phyloP scores from a whole-genome alignment of 768 basidiomycete species.

The Hericium alpestre region DNA sequence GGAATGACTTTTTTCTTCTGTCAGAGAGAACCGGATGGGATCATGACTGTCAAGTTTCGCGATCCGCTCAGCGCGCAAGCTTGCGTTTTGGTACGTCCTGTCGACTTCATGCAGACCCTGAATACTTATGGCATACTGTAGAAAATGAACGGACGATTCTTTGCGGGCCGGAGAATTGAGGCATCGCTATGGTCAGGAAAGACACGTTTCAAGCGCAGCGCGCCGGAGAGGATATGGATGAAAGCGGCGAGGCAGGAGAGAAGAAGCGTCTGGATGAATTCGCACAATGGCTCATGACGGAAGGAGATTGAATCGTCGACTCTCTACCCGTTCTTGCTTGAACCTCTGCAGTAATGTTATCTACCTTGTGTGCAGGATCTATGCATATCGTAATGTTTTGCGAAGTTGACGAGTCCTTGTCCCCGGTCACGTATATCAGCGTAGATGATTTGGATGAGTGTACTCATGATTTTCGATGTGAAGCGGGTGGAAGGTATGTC shows the following conservation, averaged over 20 bases:
- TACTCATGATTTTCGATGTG: too few species aligned
- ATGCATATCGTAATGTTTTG: too few species aligned
- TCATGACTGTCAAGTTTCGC: conserved; percentile 95
- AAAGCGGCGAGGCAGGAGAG: conserved; percentile 63
- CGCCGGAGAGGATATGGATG: conserved; percentile 48
- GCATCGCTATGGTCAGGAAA: conserved; percentile 76
- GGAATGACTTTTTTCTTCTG: background rate
- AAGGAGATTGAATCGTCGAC: conserved; percentile 46
- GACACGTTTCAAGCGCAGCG: conserved; percentile 71
- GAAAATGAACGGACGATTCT: conserved; percentile 95
- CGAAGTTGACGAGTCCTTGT: too few species aligned
- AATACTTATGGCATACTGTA: conserved; percentile 19
- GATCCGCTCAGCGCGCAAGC: conserved; percentile 90
- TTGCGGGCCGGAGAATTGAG: conserved; percentile 72
- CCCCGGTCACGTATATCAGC: too few species aligned
- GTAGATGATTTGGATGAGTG: too few species aligned
- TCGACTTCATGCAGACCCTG: background rate
- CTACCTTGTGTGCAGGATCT: too few species aligned
- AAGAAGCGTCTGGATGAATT: conserved; percentile 82
- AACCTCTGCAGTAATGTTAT: too few species aligned
- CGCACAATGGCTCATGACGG: conserved; percentile 75
- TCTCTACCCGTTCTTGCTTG: too few species aligned
- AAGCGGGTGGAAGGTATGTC: too few species aligned
- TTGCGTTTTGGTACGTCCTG: conserved; percentile 63
- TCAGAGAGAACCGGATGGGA: conserved; percentile 84